Percentiles rank a stretch among this genome's conserved stretches.
These are phyloP conservation scores for Citrullus colocynthis DNA, from an alignment of 306 rosid species.

Conservation along the genomic window DNA sequence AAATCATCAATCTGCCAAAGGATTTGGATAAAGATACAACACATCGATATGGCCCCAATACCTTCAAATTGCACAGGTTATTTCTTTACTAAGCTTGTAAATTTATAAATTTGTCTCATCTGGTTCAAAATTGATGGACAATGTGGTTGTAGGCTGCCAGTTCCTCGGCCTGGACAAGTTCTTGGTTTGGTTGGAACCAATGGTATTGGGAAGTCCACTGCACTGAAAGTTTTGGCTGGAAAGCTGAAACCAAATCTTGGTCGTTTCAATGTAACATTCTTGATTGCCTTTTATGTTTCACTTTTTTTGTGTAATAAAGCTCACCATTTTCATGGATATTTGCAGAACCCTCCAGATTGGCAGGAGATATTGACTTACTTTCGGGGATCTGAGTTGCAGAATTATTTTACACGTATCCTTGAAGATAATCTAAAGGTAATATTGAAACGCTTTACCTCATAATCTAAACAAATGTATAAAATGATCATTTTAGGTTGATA, in stretches of 20 bases:
- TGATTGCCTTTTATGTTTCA: background rate
- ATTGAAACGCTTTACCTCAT: background rate
- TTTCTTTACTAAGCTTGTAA: constrained; percentile 6
- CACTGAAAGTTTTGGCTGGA: constrained; percentile 94
- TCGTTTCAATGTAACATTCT: constrained; percentile 61
- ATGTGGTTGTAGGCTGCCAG: constrained; percentile 56
- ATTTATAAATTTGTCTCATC: background rate
- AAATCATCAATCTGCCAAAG: constrained; percentile 88
- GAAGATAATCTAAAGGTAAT: constrained; percentile 88
- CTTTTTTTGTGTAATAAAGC: background rate
- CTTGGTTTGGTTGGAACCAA: constrained; percentile 96
- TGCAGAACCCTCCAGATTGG: constrained; percentile 96
- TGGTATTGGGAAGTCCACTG: constrained; percentile 97
- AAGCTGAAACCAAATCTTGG: constrained; percentile 89
- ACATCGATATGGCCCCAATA: constrained; percentile 88
- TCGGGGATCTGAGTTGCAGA: constrained; percentile 94
- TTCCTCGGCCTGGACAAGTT: constrained; percentile 97
- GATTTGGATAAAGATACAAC: constrained; percentile 88
- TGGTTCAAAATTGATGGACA: constrained; percentile 10
- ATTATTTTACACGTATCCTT: constrained; percentile 82
- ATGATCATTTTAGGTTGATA: background rate
- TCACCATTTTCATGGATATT: background rate
- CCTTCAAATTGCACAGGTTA: constrained; percentile 91
- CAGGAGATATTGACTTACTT: constrained; percentile 89
- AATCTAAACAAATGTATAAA: background rate